These are phyloP conservation scores for Geotrichum histeridarum DNA, from an alignment of 1,139 yeast genomes.

Conservation along the genomic window DNA sequence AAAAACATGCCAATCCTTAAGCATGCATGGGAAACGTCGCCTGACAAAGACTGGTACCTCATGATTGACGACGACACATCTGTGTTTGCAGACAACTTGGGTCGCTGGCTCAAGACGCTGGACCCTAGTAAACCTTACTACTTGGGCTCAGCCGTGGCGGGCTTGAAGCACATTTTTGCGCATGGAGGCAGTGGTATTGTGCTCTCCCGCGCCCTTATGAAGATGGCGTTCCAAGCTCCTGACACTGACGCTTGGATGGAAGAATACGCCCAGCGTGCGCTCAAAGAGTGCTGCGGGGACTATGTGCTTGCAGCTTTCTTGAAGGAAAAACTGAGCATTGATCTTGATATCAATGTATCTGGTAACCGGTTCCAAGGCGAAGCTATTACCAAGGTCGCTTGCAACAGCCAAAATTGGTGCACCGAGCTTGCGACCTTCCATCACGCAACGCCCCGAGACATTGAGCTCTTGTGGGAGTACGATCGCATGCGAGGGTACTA, in stretches of 20 bases:
- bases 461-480: conserved; percentile 38
- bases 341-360: conserved; percentile 24
- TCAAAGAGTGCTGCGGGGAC: conserved; percentile 37
- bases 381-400: conserved; percentile 25
- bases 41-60: conserved; percentile 37
- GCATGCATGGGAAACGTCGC: conserved; percentile 35
- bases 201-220: conserved; percentile 18
- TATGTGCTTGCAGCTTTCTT: conserved; percentile 33
- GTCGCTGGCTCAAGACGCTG: conserved; percentile 28
- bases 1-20: conserved; percentile 40
- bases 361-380: conserved; percentile 36
- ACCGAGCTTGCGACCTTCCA: conserved; percentile 35
- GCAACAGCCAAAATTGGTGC: conserved; percentile 33
- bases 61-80: conserved; percentile 40
- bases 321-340: conserved; percentile 24
- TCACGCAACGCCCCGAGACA: conserved; percentile 33
- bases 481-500: conserved; percentile 29
- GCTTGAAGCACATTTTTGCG: conserved; percentile 32
- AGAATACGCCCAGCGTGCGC: conserved; percentile 30
- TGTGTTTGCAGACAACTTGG: conserved; percentile 32
- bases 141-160: conserved; percentile 27
- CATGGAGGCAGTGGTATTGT: conserved; percentile 35
- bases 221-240: conserved; percentile 24
- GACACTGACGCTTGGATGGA: conserved; percentile 24
- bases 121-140: conserved; percentile 32